Evolutionary conservation across 441 rosid genomes (phyloP).

Genomic region (Syzygium syzygioides): DNA sequence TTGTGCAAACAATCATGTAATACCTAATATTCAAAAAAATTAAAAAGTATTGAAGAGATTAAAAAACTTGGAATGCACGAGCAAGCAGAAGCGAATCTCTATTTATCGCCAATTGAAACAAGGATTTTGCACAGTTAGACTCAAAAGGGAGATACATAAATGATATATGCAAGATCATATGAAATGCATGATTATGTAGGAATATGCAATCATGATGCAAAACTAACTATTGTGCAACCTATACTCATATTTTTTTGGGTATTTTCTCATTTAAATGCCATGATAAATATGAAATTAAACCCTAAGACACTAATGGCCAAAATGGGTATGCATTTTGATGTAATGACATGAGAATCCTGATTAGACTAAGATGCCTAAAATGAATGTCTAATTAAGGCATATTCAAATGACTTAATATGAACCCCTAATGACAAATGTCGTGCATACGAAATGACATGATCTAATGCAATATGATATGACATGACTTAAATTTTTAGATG

Average conservation of each 20-base stretch:
- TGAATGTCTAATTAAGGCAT: not conserved
- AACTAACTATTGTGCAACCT: not conserved
- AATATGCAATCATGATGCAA: not conserved
- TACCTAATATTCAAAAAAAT: not conserved
- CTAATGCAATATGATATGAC: not conserved
- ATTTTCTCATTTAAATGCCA: not conserved
- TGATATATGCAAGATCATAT: not conserved
- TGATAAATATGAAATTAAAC: not conserved
- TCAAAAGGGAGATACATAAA: too few species aligned
- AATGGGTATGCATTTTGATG: not conserved
- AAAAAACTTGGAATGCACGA: not conserved
- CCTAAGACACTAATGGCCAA: not conserved
- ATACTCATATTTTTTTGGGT: not conserved
- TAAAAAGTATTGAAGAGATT: too few species aligned
- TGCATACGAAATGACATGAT: not conserved
- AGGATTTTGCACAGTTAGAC: not conserved
- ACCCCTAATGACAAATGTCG: not conserved
- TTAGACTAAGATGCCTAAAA: not conserved
- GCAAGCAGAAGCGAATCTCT: not conserved
- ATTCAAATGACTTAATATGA: not conserved
- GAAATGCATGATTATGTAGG: not conserved
- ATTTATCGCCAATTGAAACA: not conserved
- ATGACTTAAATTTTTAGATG: not conserved
- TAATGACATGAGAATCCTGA: not conserved
- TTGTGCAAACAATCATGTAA: too few species aligned